A percentile compares a stretch with the other conserved stretches of the same genome.
Evolutionary conservation across 805 yeast species (phyloP).

Genomic region (Myxozyma neotropica): DNA sequence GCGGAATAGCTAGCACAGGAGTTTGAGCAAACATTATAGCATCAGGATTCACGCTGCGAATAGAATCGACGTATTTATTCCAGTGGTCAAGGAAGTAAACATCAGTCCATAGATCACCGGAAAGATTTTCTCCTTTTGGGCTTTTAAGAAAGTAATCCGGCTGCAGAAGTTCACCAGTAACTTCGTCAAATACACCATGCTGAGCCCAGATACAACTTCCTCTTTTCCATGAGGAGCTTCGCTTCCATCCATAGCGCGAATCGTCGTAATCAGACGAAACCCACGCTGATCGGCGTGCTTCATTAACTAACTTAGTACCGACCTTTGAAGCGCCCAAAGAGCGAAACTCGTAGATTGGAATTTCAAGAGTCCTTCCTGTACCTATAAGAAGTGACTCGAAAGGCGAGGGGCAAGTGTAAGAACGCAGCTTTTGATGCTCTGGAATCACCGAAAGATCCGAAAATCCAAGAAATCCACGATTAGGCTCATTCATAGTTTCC

Average conservation of each 20-base stretch:
- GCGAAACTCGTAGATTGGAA: constrained; percentile 71
- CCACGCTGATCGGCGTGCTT: constrained; percentile 74
- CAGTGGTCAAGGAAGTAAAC: constrained; percentile 66
- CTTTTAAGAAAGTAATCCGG: constrained; percentile 56
- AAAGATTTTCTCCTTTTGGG: constrained; percentile 46
- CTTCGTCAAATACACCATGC: constrained; percentile 72
- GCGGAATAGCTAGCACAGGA: constrained; percentile 80
- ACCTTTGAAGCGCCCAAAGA: constrained; percentile 74
- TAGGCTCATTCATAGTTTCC: constrained; percentile 87
- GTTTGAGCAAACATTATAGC: constrained; percentile 72
- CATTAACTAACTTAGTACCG: constrained; percentile 61
- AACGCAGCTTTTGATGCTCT: constrained; percentile 60
- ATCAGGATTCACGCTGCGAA: constrained; percentile 50
- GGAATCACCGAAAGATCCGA: constrained; percentile 56
- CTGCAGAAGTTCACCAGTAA: constrained; percentile 45
- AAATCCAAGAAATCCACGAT: constrained; percentile 69
- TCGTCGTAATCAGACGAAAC: constrained; percentile 57
- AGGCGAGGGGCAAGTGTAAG: constrained; percentile 83
- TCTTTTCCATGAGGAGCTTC: constrained; percentile 64
- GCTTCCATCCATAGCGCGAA: constrained; percentile 66
- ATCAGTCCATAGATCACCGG: constrained; percentile 62
- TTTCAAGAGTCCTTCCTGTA: constrained; percentile 68
- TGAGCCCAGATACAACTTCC: constrained; percentile 82
- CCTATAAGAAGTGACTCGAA: constrained; percentile 75
- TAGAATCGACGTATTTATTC: constrained; percentile 50